A percentile compares a stretch with the other conserved stretches of the same genome.
phyloP scores from a whole-genome alignment of 2,329 filamentous ascomycete species.

The Exophiala bonariae region DNA sequence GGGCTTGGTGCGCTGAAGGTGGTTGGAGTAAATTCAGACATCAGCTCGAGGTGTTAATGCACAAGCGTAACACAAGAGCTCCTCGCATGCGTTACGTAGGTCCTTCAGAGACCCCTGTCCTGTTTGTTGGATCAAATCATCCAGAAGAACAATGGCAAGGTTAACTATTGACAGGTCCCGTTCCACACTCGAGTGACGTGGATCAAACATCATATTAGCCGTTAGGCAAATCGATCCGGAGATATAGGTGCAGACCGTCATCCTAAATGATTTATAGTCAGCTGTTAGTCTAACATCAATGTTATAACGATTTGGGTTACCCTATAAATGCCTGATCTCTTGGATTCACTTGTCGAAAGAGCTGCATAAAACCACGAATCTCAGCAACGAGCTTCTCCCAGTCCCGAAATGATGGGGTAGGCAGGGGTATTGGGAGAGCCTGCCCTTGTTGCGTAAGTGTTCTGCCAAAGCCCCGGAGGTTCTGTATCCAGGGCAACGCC shows the following conservation, averaged over 20 bases:
- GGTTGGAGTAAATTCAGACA: neutral
- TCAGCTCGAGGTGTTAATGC: constrained; percentile 1
- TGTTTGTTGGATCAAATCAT: constrained; percentile 10
- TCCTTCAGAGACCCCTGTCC: constrained; percentile 5
- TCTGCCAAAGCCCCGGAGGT: constrained; percentile 3
- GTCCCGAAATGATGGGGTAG: neutral
- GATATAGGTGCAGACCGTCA: constrained; percentile 4
- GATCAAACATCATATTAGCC: constrained; percentile 5
- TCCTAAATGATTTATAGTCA: constrained; percentile 1
- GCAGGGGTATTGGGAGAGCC: constrained; percentile 4
- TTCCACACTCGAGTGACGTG: constrained; percentile 7
- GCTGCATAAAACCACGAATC: constrained; percentile 1
- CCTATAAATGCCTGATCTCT: constrained; percentile 7
- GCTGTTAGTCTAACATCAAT: constrained; percentile 1
- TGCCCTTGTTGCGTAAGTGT: constrained; percentile 3
- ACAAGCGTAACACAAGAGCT: constrained; percentile 8
- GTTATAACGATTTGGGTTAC: constrained; percentile 1
- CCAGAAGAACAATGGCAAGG: constrained; percentile 9
- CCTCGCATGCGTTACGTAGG: constrained; percentile 7
- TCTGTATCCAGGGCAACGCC: constrained; percentile 4
- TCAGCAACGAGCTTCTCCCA: constrained; percentile 6
- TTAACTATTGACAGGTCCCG: constrained; percentile 8
- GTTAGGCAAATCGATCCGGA: constrained; percentile 4
- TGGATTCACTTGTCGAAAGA: constrained; percentile 1
- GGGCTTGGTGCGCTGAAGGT: neutral